Evolutionary conservation across 2,329 filamentous ascomycete genomes (phyloP), one percentile per base, ranked within the genome.

Genomic region (Clonostachys rhizophaga): DNA sequence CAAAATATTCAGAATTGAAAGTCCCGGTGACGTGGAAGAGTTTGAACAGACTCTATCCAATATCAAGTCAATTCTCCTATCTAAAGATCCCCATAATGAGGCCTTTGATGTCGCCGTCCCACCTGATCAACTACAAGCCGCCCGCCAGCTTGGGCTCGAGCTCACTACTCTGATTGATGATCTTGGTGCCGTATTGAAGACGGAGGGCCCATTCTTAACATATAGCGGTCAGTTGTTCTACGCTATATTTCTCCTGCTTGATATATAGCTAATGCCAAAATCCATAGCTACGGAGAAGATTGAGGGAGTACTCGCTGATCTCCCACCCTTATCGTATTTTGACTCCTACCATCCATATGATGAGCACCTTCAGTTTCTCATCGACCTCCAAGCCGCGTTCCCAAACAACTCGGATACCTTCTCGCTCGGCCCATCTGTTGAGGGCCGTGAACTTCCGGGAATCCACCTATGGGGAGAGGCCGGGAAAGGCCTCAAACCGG

Each of bases 381-480:
- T 58, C 0, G 70, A 75, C 42, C 58, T 82, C 3, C 65, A 68
- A n/a, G 52, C 61, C 0, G 51, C 61, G 1, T 71, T 74, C 50
- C 58, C 73, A 5, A 52, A 52, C n/a, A 72, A 76, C 50, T 67
- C 77, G 0, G 68, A 76, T 48, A 59, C 78, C 13, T 66, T 81
- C 34, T 67, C 64, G 4, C 63, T 71, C 3, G 79, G 79, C 4
- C 67, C 58, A 17, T 77, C 75, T 0, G 59, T 66, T 34, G 58
- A 76, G 44, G 74, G 74, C 4, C 67, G 72, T 35, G 51, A 63
- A 47, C 89, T 92, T 46, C 76, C 78, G 9, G 87, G 84, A 0
- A 64, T 83, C 40, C 78, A 81, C 50, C 66, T 83, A 45, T 82
- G 69, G 62, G 79, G 78, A 3, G 65, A 56, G 43, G 56, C 57